phyloP scores from a whole-genome alignment of 1,284 basidiomycete species.

The Sporisorium iseilematis-ciliati region DNA sequence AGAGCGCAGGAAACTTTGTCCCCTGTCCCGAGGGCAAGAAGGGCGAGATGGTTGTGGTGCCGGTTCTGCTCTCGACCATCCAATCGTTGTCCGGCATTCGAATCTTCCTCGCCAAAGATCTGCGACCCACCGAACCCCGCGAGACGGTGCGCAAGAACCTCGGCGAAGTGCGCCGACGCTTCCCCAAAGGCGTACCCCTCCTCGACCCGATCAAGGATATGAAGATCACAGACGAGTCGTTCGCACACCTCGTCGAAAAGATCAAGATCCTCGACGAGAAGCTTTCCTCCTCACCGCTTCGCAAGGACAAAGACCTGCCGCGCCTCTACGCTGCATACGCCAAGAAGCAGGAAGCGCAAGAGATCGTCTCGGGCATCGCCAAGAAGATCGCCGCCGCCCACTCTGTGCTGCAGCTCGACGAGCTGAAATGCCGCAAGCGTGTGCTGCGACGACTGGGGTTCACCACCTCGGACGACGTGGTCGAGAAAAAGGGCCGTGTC shows the following conservation, averaged over 20 bases:
- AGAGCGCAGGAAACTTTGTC: slow-evolving; percentile 36
- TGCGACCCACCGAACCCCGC: slow-evolving; percentile 81
- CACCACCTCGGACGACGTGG: slow-evolving; percentile 88
- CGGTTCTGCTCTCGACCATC: slow-evolving; percentile 87
- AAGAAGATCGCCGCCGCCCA: slow-evolving; percentile 88
- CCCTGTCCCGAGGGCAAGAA: slow-evolving; percentile 54
- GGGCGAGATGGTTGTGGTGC: slow-evolving; percentile 82
- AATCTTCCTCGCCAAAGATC: slow-evolving; percentile 88
- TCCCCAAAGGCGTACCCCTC: slow-evolving; percentile 84
- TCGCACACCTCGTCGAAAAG: slow-evolving; percentile 77
- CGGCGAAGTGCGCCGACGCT: slow-evolving; percentile 87
- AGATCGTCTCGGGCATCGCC: slow-evolving; percentile 81
- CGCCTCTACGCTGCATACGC: slow-evolving; percentile 82
- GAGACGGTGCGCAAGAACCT: slow-evolving; percentile 91
- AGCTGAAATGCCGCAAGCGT: slow-evolving; percentile 94
- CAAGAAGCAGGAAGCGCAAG: slow-evolving; percentile 80
- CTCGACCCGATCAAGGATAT: slow-evolving; percentile 95
- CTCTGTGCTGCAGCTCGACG: slow-evolving; percentile 94
- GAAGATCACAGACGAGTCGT: slow-evolving; percentile 94
- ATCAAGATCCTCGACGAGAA: slow-evolving; percentile 58
- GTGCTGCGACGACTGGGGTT: slow-evolving; percentile 92
- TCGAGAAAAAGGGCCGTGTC: slow-evolving; percentile 97
- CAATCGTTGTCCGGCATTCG: slow-evolving; percentile 88
- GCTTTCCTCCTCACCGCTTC: slow-evolving; percentile 45
- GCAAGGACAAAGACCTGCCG: slow-evolving; percentile 77